Percentiles rank a stretch among this genome's conserved stretches.
phyloP scores from a whole-genome alignment of 305 asterid genomes.

The Rubia balearica region DNA sequence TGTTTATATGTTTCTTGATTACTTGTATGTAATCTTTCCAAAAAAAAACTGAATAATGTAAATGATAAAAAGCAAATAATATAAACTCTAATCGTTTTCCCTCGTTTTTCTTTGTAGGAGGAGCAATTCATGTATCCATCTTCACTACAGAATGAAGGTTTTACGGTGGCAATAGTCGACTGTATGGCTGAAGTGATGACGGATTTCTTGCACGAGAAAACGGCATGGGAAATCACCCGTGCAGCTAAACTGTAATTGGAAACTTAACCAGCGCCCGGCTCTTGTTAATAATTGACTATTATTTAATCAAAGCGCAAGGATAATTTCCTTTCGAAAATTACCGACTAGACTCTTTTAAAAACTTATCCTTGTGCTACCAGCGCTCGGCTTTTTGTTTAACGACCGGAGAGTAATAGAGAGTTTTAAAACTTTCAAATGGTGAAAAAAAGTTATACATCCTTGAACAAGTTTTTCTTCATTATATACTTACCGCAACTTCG shows the following conservation, averaged over 20 bases:
- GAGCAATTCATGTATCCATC: conserved; percentile 87
- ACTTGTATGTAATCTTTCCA: too few relatives aligned
- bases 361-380: too few relatives aligned
- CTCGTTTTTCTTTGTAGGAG: conserved; percentile 41
- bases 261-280: neutral
- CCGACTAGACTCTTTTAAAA: neutral
- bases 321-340: neutral
- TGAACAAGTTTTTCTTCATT: neutral
- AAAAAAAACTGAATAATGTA: too few relatives aligned
- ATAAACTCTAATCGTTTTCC: neutral
- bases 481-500: neutral
- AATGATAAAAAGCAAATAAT: too few relatives aligned
- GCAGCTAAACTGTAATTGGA: conserved; percentile 42
- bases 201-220: conserved; percentile 23
- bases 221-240: conserved; percentile 74
- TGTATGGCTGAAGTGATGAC: conserved; percentile 27
- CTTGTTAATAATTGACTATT: neutral
- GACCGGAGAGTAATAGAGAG: too few relatives aligned
- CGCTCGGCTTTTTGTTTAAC: neutral
- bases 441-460: neutral
- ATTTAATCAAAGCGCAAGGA: neutral
- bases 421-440: neutral
- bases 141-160: conserved; percentile 67
- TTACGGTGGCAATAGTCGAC: conserved; percentile 55
- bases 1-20: too few relatives aligned